Base-by-base conservation (phyloP, 2,329 filamentous ascomycete species). In the Knufia fluminis region DNA sequence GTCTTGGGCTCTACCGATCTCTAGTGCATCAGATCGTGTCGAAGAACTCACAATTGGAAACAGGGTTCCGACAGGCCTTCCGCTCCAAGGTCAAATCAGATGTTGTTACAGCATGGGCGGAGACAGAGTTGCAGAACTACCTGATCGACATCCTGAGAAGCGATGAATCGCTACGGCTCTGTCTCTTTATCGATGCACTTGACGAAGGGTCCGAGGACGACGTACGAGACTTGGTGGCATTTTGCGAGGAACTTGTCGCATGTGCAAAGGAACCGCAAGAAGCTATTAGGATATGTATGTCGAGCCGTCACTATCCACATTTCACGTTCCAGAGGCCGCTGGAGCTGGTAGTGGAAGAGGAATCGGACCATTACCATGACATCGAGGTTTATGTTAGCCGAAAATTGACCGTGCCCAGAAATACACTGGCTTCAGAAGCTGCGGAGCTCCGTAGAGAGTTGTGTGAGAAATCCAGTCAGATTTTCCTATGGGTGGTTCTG, bases 1-100 rank as follows among this genome's bases (percentile, higher is more conserved):
- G 66, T 0, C 23, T 61, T 0, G 76, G 77, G 0, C 67, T 80
- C 60, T 78, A 76, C 52, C 66, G 75, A 2, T 73, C 73, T 0
- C 47, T 46, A 3, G 19, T 19, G 14, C 26, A 33, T 20, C 43
- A 46, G 19, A 10, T 46, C 16, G 16, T 46, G 8, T n/a, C 62
- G 0, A 61, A 69, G 17, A 54, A 54, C 7, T 41, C 40, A 48
- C 12, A 12, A 14, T 6, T 20, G 10, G 14, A 12, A 8, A 4
- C 3, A 10, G 3, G 2, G 19, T 42, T 42, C 40, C 10, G 10
- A 2, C 2, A 26, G 17, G 26, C 2, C 8, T 42, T 42, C 22
- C 26, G 19, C 2, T 26, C 12, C 19, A 42, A 42, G 24, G 40
- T 42, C 14, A n/a, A 12, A 23, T 3, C 10, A 16, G 24, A n/a